Percentiles rank a stretch among this genome's conserved stretches.
These are phyloP conservation scores for Saitozyma podzolica DNA, from an alignment of 768 basidiomycete species.

Conservation along the genomic window DNA sequence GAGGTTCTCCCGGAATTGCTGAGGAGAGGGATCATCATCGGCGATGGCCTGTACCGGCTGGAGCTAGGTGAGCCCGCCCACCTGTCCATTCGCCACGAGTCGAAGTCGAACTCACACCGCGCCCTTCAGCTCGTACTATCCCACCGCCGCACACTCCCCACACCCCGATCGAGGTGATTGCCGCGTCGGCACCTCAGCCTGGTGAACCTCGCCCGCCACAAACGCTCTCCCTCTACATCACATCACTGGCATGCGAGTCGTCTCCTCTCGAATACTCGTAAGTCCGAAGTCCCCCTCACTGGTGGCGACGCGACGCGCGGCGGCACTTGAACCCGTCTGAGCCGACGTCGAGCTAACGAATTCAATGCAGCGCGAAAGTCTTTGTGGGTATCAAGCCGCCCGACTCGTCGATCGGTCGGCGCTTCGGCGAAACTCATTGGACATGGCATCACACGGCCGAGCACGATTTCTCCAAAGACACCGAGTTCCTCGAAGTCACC, in stretches of 20 bases:
- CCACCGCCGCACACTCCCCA: conserved; percentile 13
- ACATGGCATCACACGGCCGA: conserved; percentile 74
- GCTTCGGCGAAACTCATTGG: conserved; percentile 69
- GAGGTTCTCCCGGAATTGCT: conserved; percentile 61
- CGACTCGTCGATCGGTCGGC: conserved; percentile 63
- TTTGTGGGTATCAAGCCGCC: conserved; percentile 71
- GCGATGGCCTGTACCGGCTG: conserved; percentile 70
- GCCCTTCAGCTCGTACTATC: conserved; percentile 15
- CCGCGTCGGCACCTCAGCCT: conserved; percentile 8
- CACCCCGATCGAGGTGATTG: conserved; percentile 13
- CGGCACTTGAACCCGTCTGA: too few relatives aligned
- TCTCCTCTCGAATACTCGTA: conserved; percentile 60
- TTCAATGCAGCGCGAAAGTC: conserved; percentile 60
- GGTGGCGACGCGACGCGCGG: too few relatives aligned
- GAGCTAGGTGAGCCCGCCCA: conserved; percentile 60
- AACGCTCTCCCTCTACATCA: conserved; percentile 66
- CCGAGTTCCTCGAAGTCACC: conserved; percentile 72
- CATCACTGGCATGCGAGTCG: conserved; percentile 64
- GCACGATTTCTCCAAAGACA: conserved; percentile 69
- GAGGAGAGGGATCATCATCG: conserved; percentile 66
- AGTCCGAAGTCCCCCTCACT: too few relatives aligned
- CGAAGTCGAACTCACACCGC: not conserved
- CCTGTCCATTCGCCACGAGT: not conserved
- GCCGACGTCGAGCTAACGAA: too few relatives aligned
- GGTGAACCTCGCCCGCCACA: conserved; percentile 3